These are phyloP conservation scores for Gossypium turneri DNA, from an alignment of 345 rosid genomes.

Conservation along the genomic window DNA sequence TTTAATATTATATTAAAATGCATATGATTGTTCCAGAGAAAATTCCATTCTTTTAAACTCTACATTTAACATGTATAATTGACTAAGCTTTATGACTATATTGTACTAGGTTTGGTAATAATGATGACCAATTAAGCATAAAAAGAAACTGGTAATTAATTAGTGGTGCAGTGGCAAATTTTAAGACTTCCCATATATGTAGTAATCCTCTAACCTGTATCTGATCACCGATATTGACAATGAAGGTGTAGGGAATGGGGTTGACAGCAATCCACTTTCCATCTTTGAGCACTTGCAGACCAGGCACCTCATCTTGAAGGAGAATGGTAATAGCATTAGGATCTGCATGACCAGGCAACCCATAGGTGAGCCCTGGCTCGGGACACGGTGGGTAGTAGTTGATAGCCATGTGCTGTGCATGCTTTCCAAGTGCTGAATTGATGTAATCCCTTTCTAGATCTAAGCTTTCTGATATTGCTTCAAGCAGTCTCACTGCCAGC, in stretches of 20 bases:
- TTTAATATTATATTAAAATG: too few relatives aligned
- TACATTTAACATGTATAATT: too few relatives aligned
- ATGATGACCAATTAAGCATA: too few relatives aligned
- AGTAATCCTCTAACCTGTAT: constrained; percentile 23
- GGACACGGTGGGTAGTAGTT: constrained; percentile 46
- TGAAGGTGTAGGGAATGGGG: constrained; percentile 33
- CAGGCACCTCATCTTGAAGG: constrained; percentile 38
- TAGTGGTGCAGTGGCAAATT: too few relatives aligned
- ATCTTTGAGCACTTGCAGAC: constrained; percentile 34
- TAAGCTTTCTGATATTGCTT: constrained; percentile 41
- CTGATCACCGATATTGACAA: constrained; percentile 41
- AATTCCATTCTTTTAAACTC: too few relatives aligned
- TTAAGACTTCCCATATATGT: too few relatives aligned
- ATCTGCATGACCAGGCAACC: constrained; percentile 38
- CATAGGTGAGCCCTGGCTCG: constrained; percentile 35
- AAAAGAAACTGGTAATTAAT: too few relatives aligned
- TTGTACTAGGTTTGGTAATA: too few relatives aligned
- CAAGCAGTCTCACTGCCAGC: constrained; percentile 27
- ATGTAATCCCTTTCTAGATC: constrained; percentile 30
- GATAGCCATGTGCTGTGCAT: constrained; percentile 43
- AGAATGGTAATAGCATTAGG: constrained; percentile 38
- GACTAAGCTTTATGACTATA: too few relatives aligned
- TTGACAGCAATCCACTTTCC: constrained; percentile 35
- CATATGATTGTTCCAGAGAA: too few relatives aligned
- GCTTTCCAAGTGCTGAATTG: constrained; percentile 25